A percentile compares a stretch with the other conserved stretches of the same genome.
Evolutionary conservation across 2,329 filamentous ascomycete genomes (phyloP).

Genomic region (Cladorrhinum sp.): DNA sequence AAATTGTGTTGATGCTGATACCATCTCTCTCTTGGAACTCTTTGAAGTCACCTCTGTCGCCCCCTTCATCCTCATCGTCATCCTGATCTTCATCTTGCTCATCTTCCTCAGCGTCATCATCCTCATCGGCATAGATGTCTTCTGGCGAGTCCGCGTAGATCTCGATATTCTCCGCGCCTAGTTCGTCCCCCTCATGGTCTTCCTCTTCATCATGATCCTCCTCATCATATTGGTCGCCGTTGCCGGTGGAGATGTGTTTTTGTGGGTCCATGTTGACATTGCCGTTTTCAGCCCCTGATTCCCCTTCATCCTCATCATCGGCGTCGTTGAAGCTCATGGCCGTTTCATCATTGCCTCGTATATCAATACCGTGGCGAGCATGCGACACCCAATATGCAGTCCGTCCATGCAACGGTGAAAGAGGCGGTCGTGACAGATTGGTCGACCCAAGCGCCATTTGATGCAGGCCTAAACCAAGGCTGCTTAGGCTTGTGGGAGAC

Average conservation of each 20-base stretch:
- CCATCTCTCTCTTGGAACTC: background rate
- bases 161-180: background rate
- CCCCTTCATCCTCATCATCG: constrained; percentile 10
- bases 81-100: background rate
- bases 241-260: background rate
- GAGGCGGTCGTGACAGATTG: background rate
- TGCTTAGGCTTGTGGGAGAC: background rate
- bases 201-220: background rate
- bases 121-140: background rate
- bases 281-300: background rate
- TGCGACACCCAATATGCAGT: background rate
- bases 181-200: background rate
- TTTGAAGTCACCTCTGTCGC: background rate
- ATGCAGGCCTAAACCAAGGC: constrained; percentile 2
- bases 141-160: constrained; percentile 14
- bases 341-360: constrained; percentile 18
- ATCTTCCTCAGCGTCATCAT: background rate
- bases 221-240: background rate
- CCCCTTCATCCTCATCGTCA: background rate
- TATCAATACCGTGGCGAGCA: background rate
- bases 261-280: background rate
- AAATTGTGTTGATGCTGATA: background rate
- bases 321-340: constrained; percentile 6
- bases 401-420: background rate
- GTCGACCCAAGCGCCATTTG: background rate